These are phyloP conservation scores for Acidomyces sp. DNA, from an alignment of 495 filamentous ascomycete species.

Conservation along the genomic window DNA sequence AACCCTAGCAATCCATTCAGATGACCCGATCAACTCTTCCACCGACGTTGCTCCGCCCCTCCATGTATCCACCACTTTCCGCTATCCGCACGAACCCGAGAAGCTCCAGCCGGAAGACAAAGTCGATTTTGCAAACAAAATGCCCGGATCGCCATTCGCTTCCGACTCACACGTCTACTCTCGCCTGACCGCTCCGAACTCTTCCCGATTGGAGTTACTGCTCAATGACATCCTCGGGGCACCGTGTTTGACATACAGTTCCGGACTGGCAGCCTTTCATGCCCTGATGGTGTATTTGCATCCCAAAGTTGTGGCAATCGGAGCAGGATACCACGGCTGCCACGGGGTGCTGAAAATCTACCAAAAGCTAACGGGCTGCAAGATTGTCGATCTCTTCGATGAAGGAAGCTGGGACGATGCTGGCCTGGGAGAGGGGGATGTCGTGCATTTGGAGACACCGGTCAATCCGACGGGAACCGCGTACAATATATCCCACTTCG, in stretches of 20 bases:
- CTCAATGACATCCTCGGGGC: slow-evolving; percentile 60
- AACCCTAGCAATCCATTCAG: slow-evolving; percentile 74
- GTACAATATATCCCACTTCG: slow-evolving; percentile 53
- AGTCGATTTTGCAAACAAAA: slow-evolving; percentile 21
- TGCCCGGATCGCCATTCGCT: slow-evolving; percentile 1
- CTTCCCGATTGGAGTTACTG: slow-evolving; percentile 69
- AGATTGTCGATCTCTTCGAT: slow-evolving; percentile 39
- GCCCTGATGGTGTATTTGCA: slow-evolving; percentile 64
- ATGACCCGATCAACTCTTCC: slow-evolving; percentile 59
- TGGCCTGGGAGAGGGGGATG: slow-evolving; percentile 47
- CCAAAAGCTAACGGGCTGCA: slow-evolving; percentile 53
- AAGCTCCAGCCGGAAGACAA: slow-evolving; percentile 39
- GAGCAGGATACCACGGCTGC: slow-evolving; percentile 82
- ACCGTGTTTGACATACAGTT: slow-evolving; percentile 60
- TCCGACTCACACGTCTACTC: slow-evolving; percentile 56
- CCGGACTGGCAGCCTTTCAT: slow-evolving; percentile 78
- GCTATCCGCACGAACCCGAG: slow-evolving; percentile 58
- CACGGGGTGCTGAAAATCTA: slow-evolving; percentile 68
- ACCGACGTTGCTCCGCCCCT: slow-evolving; percentile 72
- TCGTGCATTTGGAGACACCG: slow-evolving; percentile 86
- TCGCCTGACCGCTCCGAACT: slow-evolving; percentile 58
- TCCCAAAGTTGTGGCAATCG: slow-evolving; percentile 65
- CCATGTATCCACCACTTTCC: slow-evolving; percentile 79
- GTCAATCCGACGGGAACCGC: slow-evolving; percentile 80
- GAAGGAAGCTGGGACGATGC: slow-evolving; percentile 28